These are phyloP conservation scores for Penicillium roqueforti DNA, from an alignment of 495 filamentous ascomycete genomes.

Conservation along the genomic window DNA sequence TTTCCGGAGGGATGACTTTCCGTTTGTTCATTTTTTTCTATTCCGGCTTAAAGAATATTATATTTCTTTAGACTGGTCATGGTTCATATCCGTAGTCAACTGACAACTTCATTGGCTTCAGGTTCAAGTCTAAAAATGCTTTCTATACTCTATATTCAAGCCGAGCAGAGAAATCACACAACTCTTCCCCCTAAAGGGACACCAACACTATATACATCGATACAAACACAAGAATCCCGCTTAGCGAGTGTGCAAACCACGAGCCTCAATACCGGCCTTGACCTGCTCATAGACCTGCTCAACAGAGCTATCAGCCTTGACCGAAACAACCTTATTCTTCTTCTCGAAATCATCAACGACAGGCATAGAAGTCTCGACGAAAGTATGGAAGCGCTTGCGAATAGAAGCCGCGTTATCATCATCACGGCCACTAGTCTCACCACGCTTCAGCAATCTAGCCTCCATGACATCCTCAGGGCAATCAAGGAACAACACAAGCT, in stretches of 20 bases:
- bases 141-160: slow-evolving; percentile 9
- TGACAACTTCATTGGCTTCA: neutral
- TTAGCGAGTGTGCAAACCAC: slow-evolving; percentile 38
- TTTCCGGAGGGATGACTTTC: slow-evolving; percentile 22
- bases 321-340: slow-evolving; percentile 71
- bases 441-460: slow-evolving; percentile 74
- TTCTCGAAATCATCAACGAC: slow-evolving; percentile 81
- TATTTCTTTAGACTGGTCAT: slow-evolving; percentile 15
- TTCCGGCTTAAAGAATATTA: slow-evolving; percentile 22
- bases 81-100: neutral
- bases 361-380: slow-evolving; percentile 94
- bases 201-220: neutral
- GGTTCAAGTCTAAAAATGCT: neutral
- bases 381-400: slow-evolving; percentile 89
- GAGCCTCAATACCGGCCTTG: slow-evolving; percentile 47
- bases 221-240: slow-evolving; percentile 3
- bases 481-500: slow-evolving; percentile 86
- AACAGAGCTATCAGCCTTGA: slow-evolving; percentile 61
- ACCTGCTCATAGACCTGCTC: slow-evolving; percentile 75
- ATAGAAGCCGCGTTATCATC: slow-evolving; percentile 96
- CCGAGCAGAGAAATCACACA: neutral
- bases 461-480: slow-evolving; percentile 87
- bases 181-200: neutral
- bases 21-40: slow-evolving; percentile 16
- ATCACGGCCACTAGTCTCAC: slow-evolving; percentile 82